A percentile compares a stretch with the other conserved stretches of the same genome.
phyloP scores from a whole-genome alignment of 345 rosid genomes.

The Salix brachista region DNA sequence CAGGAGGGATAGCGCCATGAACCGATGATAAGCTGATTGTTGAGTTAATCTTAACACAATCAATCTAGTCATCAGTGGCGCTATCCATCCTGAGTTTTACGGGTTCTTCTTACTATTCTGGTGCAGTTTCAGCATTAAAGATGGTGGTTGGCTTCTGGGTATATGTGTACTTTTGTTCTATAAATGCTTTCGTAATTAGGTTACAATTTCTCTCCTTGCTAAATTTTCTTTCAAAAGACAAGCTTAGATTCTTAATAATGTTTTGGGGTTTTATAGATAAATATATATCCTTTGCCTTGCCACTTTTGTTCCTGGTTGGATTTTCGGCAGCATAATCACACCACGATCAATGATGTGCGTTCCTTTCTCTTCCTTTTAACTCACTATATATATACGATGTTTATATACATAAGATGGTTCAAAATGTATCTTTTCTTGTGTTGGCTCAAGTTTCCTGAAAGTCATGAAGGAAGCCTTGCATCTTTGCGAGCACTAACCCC shows the following conservation, averaged over 20 bases:
- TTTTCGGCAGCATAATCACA: not conserved
- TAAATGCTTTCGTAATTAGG: not conserved
- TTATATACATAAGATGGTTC: not conserved
- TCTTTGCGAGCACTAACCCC: not conserved
- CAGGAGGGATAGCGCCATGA: conserved; percentile 84
- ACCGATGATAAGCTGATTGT: not conserved
- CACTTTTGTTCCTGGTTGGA: not conserved
- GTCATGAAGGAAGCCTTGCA: too few species aligned
- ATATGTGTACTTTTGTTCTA: not conserved
- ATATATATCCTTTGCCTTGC: not conserved
- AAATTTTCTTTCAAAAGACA: not conserved
- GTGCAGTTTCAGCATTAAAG: conserved; percentile 11
- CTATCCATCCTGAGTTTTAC: conserved; percentile 74
- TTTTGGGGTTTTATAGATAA: not conserved
- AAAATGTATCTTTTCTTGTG: not conserved
- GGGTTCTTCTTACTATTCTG: conserved; percentile 36
- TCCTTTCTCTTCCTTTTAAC: not conserved
- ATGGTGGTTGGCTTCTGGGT: not conserved
- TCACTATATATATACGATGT: not conserved
- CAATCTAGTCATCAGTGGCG: conserved; percentile 30
- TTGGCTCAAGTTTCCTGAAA: not conserved
- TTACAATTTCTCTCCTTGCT: not conserved
- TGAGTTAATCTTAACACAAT: not conserved
- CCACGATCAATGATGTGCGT: not conserved
- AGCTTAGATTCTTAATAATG: not conserved